A percentile compares a stretch with the other conserved stretches of the same genome.
Evolutionary conservation across 495 filamentous ascomycete genomes (phyloP).

Genomic region (Trichocladium antarcticum): DNA sequence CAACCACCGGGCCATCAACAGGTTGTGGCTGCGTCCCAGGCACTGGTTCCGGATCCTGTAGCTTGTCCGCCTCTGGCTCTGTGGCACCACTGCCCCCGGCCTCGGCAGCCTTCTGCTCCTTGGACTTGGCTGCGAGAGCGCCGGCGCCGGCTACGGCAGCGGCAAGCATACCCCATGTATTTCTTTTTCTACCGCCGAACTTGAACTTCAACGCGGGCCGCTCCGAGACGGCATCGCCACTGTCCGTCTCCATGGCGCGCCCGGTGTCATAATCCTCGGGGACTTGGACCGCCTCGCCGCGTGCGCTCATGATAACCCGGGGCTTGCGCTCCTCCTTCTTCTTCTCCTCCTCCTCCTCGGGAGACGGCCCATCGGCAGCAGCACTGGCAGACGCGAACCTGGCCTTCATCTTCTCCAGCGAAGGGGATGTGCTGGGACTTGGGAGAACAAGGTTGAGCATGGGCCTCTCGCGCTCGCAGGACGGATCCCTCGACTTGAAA

Average conservation of each 20-base stretch:
- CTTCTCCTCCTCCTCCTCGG: constrained; percentile 3
- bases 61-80: constrained; percentile 11
- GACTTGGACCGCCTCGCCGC: constrained; percentile 20
- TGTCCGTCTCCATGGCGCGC: constrained; percentile 45
- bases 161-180: constrained; percentile 32
- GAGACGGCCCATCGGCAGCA: constrained; percentile 1
- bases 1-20: not conserved
- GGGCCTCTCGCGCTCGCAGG: constrained; percentile 40
- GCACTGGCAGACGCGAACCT: constrained; percentile 2
- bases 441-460: constrained; percentile 43
- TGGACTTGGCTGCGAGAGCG: constrained; percentile 18
- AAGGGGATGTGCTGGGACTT: constrained; percentile 38
- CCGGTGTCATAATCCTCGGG: constrained; percentile 39
- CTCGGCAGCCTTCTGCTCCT: constrained; percentile 12
- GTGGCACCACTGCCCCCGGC: not conserved
- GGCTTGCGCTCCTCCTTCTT: constrained; percentile 12
- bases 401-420: constrained; percentile 26
- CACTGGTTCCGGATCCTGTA: constrained; percentile 3
- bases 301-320: constrained; percentile 9
- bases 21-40: not conserved
- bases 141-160: constrained; percentile 30
- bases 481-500: constrained; percentile 37
- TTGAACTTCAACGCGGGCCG: constrained; percentile 19
- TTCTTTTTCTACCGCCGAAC: constrained; percentile 24
- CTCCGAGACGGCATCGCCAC: constrained; percentile 33